Conservation (phyloP, 1,139 yeast genomes). For the Geotrichum australiense region DNA sequence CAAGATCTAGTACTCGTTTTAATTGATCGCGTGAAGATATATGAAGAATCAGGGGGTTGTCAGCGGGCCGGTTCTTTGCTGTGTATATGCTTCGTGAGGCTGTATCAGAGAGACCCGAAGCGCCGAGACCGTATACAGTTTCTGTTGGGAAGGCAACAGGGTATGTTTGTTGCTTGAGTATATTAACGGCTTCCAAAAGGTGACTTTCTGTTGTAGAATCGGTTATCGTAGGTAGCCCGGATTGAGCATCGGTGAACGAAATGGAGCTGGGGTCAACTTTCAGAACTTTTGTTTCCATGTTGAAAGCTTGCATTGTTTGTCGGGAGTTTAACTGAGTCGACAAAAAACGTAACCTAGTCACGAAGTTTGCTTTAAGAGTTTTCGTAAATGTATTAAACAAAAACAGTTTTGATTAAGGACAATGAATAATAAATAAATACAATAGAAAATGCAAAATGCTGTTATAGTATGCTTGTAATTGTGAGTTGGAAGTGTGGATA, state of each 20-base stretch:
- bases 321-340: too few relatives aligned
- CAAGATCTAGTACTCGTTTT: slow-evolving; percentile 46
- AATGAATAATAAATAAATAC: too few relatives aligned
- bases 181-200: slow-evolving; percentile 51
- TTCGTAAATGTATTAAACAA: too few relatives aligned
- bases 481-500: too few relatives aligned
- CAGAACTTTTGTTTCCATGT: slow-evolving; percentile 37
- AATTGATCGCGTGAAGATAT: slow-evolving; percentile 73
- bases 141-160: slow-evolving; percentile 95
- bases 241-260: slow-evolving; percentile 32
- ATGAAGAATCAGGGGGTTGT: slow-evolving; percentile 89
- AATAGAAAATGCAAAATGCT: too few relatives aligned
- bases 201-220: slow-evolving; percentile 27
- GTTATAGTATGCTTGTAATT: too few relatives aligned
- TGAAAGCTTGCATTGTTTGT: too few relatives aligned
- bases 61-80: slow-evolving; percentile 92
- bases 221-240: slow-evolving; percentile 2
- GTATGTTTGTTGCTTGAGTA: slow-evolving; percentile 44
- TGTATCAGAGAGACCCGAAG: slow-evolving; percentile 67
- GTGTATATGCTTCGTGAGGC: slow-evolving; percentile 69
- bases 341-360: too few relatives aligned
- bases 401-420: too few relatives aligned
- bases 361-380: too few relatives aligned
- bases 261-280: slow-evolving; percentile 43
- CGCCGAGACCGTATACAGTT: slow-evolving; percentile 94